phyloP scores from a whole-genome alignment of 768 basidiomycete genomes.

The Hysterangium stoloniferum region DNA sequence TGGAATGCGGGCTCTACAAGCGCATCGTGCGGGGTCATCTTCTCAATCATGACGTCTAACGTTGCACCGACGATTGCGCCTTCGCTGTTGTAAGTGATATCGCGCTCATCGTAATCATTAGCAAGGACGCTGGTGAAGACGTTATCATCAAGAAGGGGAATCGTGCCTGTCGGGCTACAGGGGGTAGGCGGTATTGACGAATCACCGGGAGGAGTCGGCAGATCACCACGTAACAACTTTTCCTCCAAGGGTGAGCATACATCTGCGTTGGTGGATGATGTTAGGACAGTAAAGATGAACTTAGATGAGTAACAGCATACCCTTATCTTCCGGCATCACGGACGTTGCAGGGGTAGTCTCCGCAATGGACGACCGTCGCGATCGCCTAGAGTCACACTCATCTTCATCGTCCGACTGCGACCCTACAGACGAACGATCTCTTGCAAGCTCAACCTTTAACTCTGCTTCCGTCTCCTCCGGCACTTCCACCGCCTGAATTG shows the following conservation, averaged over 20 bases:
- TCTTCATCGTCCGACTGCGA: not conserved
- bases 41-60: slow-evolving; percentile 84
- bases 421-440: not conserved
- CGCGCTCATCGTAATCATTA: slow-evolving; percentile 76
- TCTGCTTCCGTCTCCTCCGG: not conserved
- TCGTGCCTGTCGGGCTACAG: not conserved
- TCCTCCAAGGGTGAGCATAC: slow-evolving; percentile 33
- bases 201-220: slow-evolving; percentile 40
- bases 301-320: not conserved
- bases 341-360: not conserved
- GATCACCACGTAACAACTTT: slow-evolving; percentile 45
- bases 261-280: no score
- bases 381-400: slow-evolving; percentile 6
- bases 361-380: not conserved
- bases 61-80: slow-evolving; percentile 89
- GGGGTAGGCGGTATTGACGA: slow-evolving; percentile 17
- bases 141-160: slow-evolving; percentile 22
- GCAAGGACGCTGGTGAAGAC: slow-evolving; percentile 47
- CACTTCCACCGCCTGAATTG: slow-evolving; percentile 36
- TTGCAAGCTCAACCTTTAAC: not conserved
- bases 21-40: slow-evolving; percentile 92
- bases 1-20: slow-evolving; percentile 84
- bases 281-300: not conserved
- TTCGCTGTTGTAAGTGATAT: slow-evolving; percentile 86
- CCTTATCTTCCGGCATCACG: not conserved